phyloP scores from a whole-genome alignment of 2,329 filamentous ascomycete species.

The Ceratocystis harringtonii region DNA sequence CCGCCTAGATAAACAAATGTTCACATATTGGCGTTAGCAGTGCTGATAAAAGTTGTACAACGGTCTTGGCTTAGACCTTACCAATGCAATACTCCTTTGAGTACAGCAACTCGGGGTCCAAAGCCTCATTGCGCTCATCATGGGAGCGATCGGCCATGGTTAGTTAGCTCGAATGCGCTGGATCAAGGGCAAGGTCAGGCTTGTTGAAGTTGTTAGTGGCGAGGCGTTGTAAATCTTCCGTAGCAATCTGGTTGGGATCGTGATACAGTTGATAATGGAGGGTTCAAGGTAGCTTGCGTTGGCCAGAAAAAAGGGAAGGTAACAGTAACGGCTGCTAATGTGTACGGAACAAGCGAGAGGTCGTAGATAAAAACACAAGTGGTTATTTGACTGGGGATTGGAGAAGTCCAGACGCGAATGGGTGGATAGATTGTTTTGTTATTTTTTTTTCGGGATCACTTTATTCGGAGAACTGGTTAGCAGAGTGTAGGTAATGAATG shows the following conservation, averaged over 20 bases:
- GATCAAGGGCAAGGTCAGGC: background rate
- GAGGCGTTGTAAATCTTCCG: background rate
- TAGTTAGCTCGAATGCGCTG: slow-evolving; percentile 16
- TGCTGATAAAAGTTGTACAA: slow-evolving; percentile 11
- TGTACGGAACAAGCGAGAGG: too few relatives aligned
- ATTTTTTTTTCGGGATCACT: background rate
- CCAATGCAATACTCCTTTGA: slow-evolving; percentile 85
- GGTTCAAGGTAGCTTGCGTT: background rate
- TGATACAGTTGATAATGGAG: background rate
- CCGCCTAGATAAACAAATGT: slow-evolving; percentile 44
- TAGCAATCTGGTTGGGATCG: background rate
- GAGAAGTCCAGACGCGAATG: background rate
- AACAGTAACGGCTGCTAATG: background rate
- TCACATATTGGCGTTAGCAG: slow-evolving; percentile 21
- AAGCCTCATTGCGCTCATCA: slow-evolving; percentile 36
- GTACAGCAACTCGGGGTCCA: slow-evolving; percentile 83
- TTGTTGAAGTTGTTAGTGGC: background rate
- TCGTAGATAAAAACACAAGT: background rate
- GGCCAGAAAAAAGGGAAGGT: background rate
- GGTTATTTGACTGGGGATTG: background rate
- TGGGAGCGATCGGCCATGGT: slow-evolving; percentile 35
- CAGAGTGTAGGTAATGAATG: background rate
- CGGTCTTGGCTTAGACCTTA: slow-evolving; percentile 28
- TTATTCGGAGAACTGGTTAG: background rate
- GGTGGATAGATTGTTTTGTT: background rate